Base-by-base conservation (phyloP, 768 basidiomycete species). In the Tephrocybe sp. region DNA sequence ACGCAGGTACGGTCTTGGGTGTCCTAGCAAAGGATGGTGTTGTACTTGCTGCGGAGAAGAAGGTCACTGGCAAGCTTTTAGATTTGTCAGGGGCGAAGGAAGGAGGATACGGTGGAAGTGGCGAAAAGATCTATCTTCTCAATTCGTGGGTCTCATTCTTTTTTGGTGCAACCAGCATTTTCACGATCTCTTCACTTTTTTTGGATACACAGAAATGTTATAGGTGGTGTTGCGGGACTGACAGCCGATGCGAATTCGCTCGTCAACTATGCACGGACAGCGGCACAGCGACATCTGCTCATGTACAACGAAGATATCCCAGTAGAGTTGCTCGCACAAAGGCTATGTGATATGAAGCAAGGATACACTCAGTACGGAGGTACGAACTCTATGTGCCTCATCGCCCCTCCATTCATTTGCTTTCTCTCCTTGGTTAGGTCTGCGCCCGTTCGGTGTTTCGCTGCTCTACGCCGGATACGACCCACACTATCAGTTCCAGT, bases 231-330 rank as follows among this genome's bases (percentile, higher is more conserved):
- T 7, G 97, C 97, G 3, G 97, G 97, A 11, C 83, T 94, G 63
- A 96, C 94, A 0, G 93, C 97, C 4, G 97, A 99, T 65, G 95
- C 95, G 52, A 98, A 97, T 72, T 98, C 96, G 26, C 81, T 99
- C 56, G 85, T 99, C 64, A 97, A 96, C 73, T 98, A 83, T 64
- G 91, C 95, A 8, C 85, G 97, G 53, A 83, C 86, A 53, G 89
- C 91, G 0, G 95, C 97, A 1, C 95, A 99, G 68, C 75, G 75
- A 45, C 92, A 99, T 73, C 72, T 99, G 55, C 74, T 93, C 62
- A 77, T 77, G 44, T 99, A 97, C 75, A 93, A 98, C 64, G 93
- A 98, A 69, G 95, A 97, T 66, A 98, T 99, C 59, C 96, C 96
- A 4, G 97, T 98, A 25, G 97, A 99, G 69, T 75, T 96, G 61